Evolutionary conservation across 2,329 filamentous ascomycete species (phyloP).

Genomic region (Boeremia exigua): DNA sequence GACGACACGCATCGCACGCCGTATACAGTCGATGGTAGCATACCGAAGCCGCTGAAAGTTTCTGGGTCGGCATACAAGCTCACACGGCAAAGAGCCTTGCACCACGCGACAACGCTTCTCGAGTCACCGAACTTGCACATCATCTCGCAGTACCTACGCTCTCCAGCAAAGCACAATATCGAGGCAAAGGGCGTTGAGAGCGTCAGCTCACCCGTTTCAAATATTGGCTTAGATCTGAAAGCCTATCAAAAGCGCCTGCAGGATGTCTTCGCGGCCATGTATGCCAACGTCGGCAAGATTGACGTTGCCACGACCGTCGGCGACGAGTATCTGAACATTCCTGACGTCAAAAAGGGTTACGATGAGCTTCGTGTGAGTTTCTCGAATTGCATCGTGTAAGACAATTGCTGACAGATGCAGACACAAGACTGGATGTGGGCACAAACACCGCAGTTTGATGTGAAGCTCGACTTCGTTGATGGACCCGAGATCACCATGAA

Average conservation of each 20-base stretch:
- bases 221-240: conserved; percentile 67
- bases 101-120: conserved; percentile 91
- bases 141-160: conserved; percentile 74
- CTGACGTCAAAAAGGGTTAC: conserved; percentile 67
- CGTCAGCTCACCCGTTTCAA: conserved; percentile 82
- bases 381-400: neutral
- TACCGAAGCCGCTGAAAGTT: conserved; percentile 67
- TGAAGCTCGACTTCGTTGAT: conserved; percentile 60
- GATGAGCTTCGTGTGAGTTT: conserved; percentile 64
- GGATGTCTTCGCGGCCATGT: conserved; percentile 69
- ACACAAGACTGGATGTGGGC: conserved; percentile 78
- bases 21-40: conserved; percentile 46
- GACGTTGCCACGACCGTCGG: conserved; percentile 57
- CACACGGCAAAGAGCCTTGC: conserved; percentile 78
- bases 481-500: conserved; percentile 32
- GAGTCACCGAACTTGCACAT: conserved; percentile 73
- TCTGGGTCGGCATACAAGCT: conserved; percentile 96
- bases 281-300: conserved; percentile 55
- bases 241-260: conserved; percentile 56
- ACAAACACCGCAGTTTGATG: conserved; percentile 84
- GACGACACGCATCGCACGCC: conserved; percentile 54
- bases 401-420: conserved; percentile 50
- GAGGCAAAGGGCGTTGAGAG: conserved; percentile 87
- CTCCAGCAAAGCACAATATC: conserved; percentile 79
- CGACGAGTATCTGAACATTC: conserved; percentile 58